These are phyloP conservation scores for Nidularia sp. DNA, from an alignment of 768 basidiomycete species.

Conservation along the genomic window DNA sequence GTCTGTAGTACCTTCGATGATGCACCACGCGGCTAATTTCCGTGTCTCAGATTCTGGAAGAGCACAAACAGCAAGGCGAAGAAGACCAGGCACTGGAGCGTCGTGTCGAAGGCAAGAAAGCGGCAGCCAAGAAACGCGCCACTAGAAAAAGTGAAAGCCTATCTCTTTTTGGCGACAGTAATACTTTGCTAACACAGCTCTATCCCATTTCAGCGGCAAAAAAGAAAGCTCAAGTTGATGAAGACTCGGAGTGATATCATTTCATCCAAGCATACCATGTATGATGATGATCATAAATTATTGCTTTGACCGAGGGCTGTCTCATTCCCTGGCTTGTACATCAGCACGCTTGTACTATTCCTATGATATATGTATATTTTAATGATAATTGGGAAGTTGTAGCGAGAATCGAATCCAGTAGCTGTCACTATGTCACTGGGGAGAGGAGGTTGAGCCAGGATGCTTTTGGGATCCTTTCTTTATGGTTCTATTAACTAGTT, in stretches of 20 bases:
- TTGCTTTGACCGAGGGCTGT: not conserved
- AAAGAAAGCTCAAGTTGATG: conserved; percentile 12
- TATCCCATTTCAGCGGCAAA: conserved; percentile 10
- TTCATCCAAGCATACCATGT: not conserved
- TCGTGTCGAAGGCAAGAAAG: conserved; percentile 80
- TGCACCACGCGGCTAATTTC: conserved; percentile 1
- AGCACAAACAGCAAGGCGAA: conserved; percentile 78
- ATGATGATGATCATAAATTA: too few relatives aligned
- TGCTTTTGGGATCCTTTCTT: too few relatives aligned
- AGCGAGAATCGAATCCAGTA: too few relatives aligned
- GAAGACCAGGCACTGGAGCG: conserved; percentile 91
- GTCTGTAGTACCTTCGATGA: conserved; percentile 5
- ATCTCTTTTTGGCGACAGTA: not conserved
- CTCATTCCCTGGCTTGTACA: too few relatives aligned
- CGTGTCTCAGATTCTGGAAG: conserved; percentile 68
- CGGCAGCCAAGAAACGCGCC: conserved; percentile 72
- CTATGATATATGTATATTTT: too few relatives aligned
- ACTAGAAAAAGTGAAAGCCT: conserved; percentile 37
- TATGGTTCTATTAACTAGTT: too few relatives aligned
- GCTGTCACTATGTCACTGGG: too few relatives aligned
- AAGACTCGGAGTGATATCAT: conserved; percentile 6
- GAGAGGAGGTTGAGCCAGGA: too few relatives aligned
- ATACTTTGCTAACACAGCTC: not conserved
- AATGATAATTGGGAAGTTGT: too few relatives aligned
- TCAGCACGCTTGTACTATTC: too few relatives aligned